These are phyloP conservation scores for Dictyostelium brefeldianum DNA, from an alignment of 78 protist genomes.

Conservation along the genomic window DNA sequence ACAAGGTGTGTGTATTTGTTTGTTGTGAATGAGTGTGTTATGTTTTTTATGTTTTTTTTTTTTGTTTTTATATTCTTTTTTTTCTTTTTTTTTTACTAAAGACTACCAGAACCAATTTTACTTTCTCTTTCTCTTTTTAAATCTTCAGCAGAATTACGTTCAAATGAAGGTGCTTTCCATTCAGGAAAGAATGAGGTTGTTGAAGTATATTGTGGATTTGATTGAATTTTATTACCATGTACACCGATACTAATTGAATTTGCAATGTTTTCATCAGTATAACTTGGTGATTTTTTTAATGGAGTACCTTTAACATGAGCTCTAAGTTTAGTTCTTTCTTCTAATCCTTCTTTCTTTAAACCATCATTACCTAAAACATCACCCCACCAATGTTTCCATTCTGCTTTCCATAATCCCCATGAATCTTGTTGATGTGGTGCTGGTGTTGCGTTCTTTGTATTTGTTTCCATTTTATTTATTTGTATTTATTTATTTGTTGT, in stretches of 20 bases:
- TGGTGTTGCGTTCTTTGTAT: background rate
- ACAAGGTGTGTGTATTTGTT: no score
- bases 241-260: conserved; percentile 9
- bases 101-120: background rate
- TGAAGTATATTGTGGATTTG: background rate
- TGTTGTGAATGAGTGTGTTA: no score
- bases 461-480: background rate
- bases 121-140: conserved; percentile 2
- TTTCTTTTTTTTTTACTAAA: background rate
- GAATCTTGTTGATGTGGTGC: conserved; percentile 1
- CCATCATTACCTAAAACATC: conserved; percentile 36
- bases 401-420: conserved; percentile 71
- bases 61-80: background rate
- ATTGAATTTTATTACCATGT: conserved; percentile 13
- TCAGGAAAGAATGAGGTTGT: conserved; percentile 27
- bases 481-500: background rate
- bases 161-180: conserved; percentile 54
- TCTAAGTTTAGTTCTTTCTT: conserved; percentile 34
- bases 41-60: background rate
- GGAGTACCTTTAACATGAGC: conserved; percentile 14
- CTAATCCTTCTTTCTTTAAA: conserved; percentile 33
- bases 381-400: conserved; percentile 79
- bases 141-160: conserved; percentile 64
- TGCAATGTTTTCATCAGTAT: background rate
- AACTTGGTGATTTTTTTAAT: conserved; percentile 2